Evolutionary conservation across 805 yeast genomes (phyloP).

Genomic region (Phaffomyces opuntiae): DNA sequence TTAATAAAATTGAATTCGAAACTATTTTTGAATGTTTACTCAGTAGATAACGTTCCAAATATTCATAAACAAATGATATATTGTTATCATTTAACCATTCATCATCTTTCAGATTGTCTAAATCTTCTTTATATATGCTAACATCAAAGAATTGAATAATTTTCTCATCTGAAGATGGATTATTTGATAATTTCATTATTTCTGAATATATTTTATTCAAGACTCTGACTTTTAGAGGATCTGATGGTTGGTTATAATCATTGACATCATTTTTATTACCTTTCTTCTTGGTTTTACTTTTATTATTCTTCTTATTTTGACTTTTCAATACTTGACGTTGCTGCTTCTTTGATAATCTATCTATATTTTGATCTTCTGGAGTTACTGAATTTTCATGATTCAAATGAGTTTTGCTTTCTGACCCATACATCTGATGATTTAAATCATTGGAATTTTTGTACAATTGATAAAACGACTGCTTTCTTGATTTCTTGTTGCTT

Average conservation of each 20-base stretch:
- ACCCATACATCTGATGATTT: slow-evolving; percentile 2
- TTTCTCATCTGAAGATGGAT: slow-evolving; percentile 11
- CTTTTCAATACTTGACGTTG: neutral
- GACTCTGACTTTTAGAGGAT: slow-evolving; percentile 11
- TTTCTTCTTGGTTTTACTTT: slow-evolving; percentile 5
- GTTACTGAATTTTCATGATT: slow-evolving; percentile 2
- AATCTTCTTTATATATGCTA: slow-evolving; percentile 51
- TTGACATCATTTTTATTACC: slow-evolving; percentile 5
- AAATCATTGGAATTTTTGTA: no score
- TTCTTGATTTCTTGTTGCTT: no score
- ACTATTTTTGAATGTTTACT: slow-evolving; percentile 19
- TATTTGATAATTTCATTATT: slow-evolving; percentile 11
- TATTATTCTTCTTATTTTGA: neutral
- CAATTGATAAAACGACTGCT: no score
- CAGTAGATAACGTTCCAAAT: slow-evolving; percentile 33
- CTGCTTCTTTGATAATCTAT: slow-evolving; percentile 3
- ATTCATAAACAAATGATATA: slow-evolving; percentile 55
- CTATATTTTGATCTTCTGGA: neutral
- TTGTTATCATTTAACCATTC: slow-evolving; percentile 75
- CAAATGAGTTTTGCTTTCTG: slow-evolving; percentile 10
- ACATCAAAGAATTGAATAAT: slow-evolving; percentile 48
- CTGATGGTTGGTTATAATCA: slow-evolving; percentile 13
- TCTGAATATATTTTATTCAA: slow-evolving; percentile 13
- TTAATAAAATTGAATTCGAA: slow-evolving; percentile 29
- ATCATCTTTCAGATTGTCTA: slow-evolving; percentile 49